A percentile compares a stretch with the other conserved stretches of the same genome.
phyloP scores from a whole-genome alignment of 352 stramenopile genomes.

The Globisporangium acanthophoron region DNA sequence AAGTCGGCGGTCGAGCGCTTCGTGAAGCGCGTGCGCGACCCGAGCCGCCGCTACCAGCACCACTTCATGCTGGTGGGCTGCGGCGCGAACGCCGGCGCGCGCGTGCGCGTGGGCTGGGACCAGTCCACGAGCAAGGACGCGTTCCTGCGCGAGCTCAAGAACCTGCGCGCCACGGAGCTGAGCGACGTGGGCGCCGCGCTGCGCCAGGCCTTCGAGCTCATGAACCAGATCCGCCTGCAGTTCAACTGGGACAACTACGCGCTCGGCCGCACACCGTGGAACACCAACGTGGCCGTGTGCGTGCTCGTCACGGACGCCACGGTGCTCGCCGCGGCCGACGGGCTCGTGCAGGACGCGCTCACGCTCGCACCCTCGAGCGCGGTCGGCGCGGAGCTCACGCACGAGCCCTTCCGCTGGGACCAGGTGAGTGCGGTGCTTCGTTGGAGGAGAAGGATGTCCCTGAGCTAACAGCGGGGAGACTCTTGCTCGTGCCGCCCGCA shows the following conservation, averaged over 20 bases:
- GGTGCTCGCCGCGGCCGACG: conserved; percentile 52
- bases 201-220: conserved; percentile 80
- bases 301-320: conserved; percentile 83
- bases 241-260: conserved; percentile 88
- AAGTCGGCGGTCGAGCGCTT: conserved; percentile 87
- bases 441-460: neutral
- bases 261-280: conserved; percentile 71
- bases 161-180: conserved; percentile 69
- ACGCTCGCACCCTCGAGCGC: conserved; percentile 60
- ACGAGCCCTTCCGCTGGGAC: conserved; percentile 84
- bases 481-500: conserved; percentile 8
- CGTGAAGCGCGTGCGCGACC: conserved; percentile 81
- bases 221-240: conserved; percentile 86
- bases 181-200: conserved; percentile 72
- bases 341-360: conserved; percentile 68
- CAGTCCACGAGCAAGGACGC: conserved; percentile 82
- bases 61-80: conserved; percentile 89
- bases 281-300: conserved; percentile 80
- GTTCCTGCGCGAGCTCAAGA: conserved; percentile 81
- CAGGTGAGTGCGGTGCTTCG: conserved; percentile 22
- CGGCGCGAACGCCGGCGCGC: conserved; percentile 40
- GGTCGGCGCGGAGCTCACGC: conserved; percentile 72
- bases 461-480: neutral
- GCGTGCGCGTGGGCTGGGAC: conserved; percentile 82
- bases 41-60: conserved; percentile 78